Conservation (phyloP, 495 filamentous ascomycete species). For the Aspergillus hancockii region DNA sequence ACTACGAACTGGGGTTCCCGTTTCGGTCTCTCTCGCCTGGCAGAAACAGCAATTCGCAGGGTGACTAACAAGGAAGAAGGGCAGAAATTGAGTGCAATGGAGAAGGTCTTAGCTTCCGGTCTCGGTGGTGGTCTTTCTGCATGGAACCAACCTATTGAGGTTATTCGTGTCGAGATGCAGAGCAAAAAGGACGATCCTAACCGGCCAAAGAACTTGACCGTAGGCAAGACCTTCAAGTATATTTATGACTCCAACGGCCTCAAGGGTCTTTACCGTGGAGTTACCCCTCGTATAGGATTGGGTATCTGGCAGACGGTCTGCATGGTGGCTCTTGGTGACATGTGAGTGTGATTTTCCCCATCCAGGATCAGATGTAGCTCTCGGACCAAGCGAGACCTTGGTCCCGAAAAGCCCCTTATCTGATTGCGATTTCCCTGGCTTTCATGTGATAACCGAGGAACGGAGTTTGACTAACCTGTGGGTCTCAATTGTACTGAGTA, state of each 20-base stretch:
- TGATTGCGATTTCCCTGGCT: slow-evolving; percentile 12
- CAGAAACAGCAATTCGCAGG: slow-evolving; percentile 83
- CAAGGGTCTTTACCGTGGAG: slow-evolving; percentile 93
- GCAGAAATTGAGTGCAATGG: slow-evolving; percentile 71
- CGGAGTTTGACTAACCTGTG: slow-evolving; percentile 38
- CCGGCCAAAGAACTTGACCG: slow-evolving; percentile 97
- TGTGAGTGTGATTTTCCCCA: slow-evolving; percentile 61
- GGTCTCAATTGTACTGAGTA: slow-evolving; percentile 45
- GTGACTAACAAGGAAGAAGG: slow-evolving; percentile 76
- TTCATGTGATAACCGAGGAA: slow-evolving; percentile 31
- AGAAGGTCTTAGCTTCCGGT: slow-evolving; percentile 88
- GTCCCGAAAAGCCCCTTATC: background rate
- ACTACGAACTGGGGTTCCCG: slow-evolving; percentile 99
- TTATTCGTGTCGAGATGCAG: slow-evolving; percentile 99
- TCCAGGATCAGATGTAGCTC: background rate
- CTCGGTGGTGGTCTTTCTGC: slow-evolving; percentile 91
- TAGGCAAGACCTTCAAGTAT: slow-evolving; percentile 87
- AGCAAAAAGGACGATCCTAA: slow-evolving; percentile 97
- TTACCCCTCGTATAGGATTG: slow-evolving; percentile 88
- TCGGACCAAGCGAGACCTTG: background rate
- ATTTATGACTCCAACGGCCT: slow-evolving; percentile 89
- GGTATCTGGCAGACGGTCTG: slow-evolving; percentile 99
- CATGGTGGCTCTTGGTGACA: slow-evolving; percentile 99
- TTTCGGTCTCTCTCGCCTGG: slow-evolving; percentile 88
- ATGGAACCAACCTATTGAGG: slow-evolving; percentile 99